Evolutionary conservation across 495 filamentous ascomycete species (phyloP), one percentile per base, ranked within the genome.

Genomic region (Aspergillus hancockii): DNA sequence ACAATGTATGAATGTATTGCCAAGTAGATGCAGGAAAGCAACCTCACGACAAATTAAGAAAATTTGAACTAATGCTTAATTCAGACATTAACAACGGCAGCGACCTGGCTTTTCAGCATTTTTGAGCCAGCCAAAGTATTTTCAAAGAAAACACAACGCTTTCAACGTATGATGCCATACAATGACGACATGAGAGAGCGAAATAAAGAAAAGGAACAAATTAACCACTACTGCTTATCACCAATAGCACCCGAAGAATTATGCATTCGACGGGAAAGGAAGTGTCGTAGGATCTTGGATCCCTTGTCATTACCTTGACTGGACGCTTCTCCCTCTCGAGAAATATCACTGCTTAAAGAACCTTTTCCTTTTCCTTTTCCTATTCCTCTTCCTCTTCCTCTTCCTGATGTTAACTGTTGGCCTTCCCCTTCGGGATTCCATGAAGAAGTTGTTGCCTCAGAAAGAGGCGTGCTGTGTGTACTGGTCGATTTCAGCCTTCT

Each of bases 401-500:
- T 7, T 31, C n/a, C 13, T 8, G 1, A 51, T 32, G 38, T 49
- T 9, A 14, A 38, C 22, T 28, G 32, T 1, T 21, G 21, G 8
- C 34, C 31, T 34, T 63, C 52, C 41, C 36, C 52, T 10, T 53
- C 43, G 7, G 45, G 47, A 32, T 50, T n/a, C 62, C 59, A 64
- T 46, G 60, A 69, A 53, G 53, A 59, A n/a, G 63, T 54, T 9
- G 64, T 63, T 22, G 64, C 45, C 4, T 67, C 56, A 12, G 73
- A 72, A 8, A 68, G 21, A n/a, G 68, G 65, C 32, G 51, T 52
- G 46, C 70, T 77, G 12, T 63, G 61, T 0, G 59, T 62, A 30
- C 75, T 75, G 54, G 56, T 72, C 9, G 63, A 65, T 52, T 75
- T 77, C 54, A 71, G 38, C 28, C 65, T 71, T 30, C 72, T 69